Evolutionary conservation across 208 protist genomes (phyloP), one percentile per base, ranked within the genome.

Genomic region (Angomonas ambiguus): DNA sequence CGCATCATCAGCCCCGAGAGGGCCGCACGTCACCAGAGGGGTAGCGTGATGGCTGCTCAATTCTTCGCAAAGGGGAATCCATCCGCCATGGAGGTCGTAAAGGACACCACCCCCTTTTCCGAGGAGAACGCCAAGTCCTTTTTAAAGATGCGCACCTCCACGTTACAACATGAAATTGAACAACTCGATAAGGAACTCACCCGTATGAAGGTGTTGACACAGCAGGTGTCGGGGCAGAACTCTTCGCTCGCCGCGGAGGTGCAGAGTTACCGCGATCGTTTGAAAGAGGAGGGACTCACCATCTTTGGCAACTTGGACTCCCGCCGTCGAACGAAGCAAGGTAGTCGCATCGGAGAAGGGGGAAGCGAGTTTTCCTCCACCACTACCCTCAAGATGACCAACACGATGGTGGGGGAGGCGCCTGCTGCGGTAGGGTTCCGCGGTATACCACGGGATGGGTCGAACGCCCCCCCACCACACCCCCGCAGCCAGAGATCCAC

Each of bases 211-310:
- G 20, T 70, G 10, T 33, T 92, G 24, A 77, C 79, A 32, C 58
- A 76, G 45, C 74, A 88, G 24, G 51, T 92, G 16, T 69, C 51
- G 4, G 81, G 51, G 49, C 61, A 90, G 49, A 94, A 94, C 71
- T 79, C 59, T 24, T 51, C 65, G 32, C 80, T 92, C 25, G 80
- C 87, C 11, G 42, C 63, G 24, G 65, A 69, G 57, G 77, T 94
- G 41, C 83, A 85, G 51, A 68, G 65, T 8, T 72, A 90, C 45
- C 78, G 85, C 6, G 64, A 67, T 41, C 68, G 76, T 18, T 67
- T 94, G 34, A 67, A 77, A 28, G 82, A 63, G 20, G 77, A 89
- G 35, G 72, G 72, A 1, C 67, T 91, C 32, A 49, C 73, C 20
- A 77, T 94, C n/a, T 65, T 88, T 59, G 88, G 85, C 22, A 79